Base-by-base conservation (phyloP, 2,329 filamentous ascomycete species). In the Cytospora piceae region DNA sequence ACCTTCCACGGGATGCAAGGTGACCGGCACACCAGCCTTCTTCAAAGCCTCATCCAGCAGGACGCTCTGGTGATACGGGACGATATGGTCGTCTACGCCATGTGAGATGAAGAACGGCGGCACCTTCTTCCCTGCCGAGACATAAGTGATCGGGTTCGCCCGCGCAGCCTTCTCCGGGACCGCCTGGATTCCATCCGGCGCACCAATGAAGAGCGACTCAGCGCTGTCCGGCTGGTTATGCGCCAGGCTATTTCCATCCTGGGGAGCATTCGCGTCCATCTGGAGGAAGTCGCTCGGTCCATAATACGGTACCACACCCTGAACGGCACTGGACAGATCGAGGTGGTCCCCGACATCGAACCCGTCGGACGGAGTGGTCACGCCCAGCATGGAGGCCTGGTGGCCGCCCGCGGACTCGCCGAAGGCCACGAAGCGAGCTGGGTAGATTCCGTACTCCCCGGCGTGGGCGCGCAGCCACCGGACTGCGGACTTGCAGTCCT, bases 401-500 rank as follows among this genome's bases (percentile, higher is more conserved):
- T 67, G 66, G 11, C 58, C 65, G 15, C 65, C 65, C 8, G 66
- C 66, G n/a, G 66, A 67, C 32, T 67, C 66, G 12, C 66, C 66
- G 27, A 64, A 65, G 32, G 66, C 66, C 31, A 67, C 42, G 14
- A 67, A 56, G 22, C 66, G 66, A 4, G 37, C 39, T 4, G 66
- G 27, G 29, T 67, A 56, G 27, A 67, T 63, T 17, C 42, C 34
- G 24, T 67, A 59, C 39, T 65, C 49, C 7, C 29, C 15, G 3
- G 66, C 63, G 32, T 67, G 66, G 27, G 59, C 66, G 34, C 66
- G 58, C 17, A 67, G 58, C 66, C 66, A 67, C 32, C 66, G 51
- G 55, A 67, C 63, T 17, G 66, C 66, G n/a, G 66, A 53, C 37
- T 67, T 67, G 66, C 63, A 65, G 56, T 67, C 66, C 59, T 67